phyloP scores from a whole-genome alignment of 1,284 basidiomycete genomes.

The Moesziomyces parantarcticus region DNA sequence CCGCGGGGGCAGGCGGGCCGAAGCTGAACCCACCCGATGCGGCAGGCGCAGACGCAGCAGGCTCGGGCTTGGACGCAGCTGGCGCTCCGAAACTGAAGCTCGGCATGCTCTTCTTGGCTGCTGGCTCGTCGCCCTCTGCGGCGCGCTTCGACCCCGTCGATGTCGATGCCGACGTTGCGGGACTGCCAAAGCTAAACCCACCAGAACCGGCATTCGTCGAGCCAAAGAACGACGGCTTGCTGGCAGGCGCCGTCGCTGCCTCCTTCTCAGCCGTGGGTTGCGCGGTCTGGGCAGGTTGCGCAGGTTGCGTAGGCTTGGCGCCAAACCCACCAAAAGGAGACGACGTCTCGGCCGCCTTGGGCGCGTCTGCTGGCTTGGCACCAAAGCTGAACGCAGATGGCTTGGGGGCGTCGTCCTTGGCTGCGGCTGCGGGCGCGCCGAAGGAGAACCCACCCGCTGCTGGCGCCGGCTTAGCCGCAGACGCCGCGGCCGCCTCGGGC shows the following conservation, averaged over 20 bases:
- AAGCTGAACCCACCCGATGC: constrained; percentile 18
- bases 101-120: constrained; percentile 38
- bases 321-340: constrained; percentile 16
- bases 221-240: constrained; percentile 42
- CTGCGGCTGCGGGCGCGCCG: constrained; percentile 10
- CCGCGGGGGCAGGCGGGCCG: constrained; percentile 13
- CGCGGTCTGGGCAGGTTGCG: not conserved
- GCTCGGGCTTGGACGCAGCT: constrained; percentile 4
- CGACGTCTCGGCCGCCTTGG: not conserved
- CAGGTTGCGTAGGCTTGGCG: constrained; percentile 11
- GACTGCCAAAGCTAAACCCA: constrained; percentile 49
- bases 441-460: constrained; percentile 11
- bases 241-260: constrained; percentile 4
- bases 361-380: constrained; percentile 14
- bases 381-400: constrained; percentile 38
- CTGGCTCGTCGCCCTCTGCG: constrained; percentile 25
- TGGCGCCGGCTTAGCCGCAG: constrained; percentile 8
- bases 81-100: constrained; percentile 50
- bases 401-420: not conserved
- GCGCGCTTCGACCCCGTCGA: constrained; percentile 26
- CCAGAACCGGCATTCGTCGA: constrained; percentile 11
- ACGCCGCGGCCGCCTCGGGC: constrained; percentile 14
- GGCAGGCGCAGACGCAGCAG: constrained; percentile 2
- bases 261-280: constrained; percentile 6
- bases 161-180: constrained; percentile 10